phyloP scores from a whole-genome alignment of 495 filamentous ascomycete species.

The Oleoguttula mirabilis region DNA sequence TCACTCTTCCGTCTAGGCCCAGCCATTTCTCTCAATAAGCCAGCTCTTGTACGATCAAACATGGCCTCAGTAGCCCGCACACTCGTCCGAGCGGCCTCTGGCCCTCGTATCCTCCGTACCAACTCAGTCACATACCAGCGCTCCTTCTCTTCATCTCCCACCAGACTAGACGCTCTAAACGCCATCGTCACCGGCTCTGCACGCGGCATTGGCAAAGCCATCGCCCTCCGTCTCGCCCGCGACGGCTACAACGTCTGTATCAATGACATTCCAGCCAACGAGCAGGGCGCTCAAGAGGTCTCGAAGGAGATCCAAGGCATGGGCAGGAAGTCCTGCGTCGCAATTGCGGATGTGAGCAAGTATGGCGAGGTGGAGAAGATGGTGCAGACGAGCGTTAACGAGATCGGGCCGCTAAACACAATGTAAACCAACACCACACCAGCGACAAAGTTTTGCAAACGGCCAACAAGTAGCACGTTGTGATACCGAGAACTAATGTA shows the following conservation, averaged over 20 bases:
- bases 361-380: conserved; percentile 37
- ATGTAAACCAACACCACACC: conserved; percentile 29
- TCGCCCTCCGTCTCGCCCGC: conserved; percentile 44
- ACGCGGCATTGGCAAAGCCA: conserved; percentile 49
- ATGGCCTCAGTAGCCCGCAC: neutral
- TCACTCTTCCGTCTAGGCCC: too few relatives aligned
- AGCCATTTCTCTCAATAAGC: too few relatives aligned
- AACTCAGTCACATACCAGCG: too few relatives aligned
- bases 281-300: conserved; percentile 35
- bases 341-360: conserved; percentile 45
- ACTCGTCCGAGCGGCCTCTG: neutral
- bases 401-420: conserved; percentile 43
- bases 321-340: conserved; percentile 34
- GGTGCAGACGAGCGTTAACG: conserved; percentile 34
- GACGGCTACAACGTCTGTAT: conserved; percentile 51
- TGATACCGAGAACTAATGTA: too few relatives aligned
- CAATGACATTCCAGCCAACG: conserved; percentile 43
- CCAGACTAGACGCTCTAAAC: too few relatives aligned
- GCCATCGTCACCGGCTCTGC: conserved; percentile 49
- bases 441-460: neutral
- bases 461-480: too few relatives aligned
- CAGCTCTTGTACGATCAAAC: too few relatives aligned
- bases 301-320: conserved; percentile 39
- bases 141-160: neutral
- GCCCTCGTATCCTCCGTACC: neutral